Evolutionary conservation across 1,139 yeast species (phyloP).

Genomic region (Yamadazyma spencermartinsiae): DNA sequence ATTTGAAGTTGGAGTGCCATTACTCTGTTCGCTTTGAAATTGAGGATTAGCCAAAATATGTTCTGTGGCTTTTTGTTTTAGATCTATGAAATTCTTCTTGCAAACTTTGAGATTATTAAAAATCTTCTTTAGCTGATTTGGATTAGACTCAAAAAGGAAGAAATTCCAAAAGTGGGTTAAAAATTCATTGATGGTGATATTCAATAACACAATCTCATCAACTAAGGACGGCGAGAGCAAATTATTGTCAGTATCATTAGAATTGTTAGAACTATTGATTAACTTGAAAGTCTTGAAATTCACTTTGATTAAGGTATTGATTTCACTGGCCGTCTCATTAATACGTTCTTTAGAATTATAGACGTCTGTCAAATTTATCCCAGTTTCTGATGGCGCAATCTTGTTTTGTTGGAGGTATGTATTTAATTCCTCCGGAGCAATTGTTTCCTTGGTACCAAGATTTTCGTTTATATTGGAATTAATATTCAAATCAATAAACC

Average conservation of each 20-base stretch:
- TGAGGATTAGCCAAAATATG: conserved; percentile 4
- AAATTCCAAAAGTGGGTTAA: conserved; percentile 48
- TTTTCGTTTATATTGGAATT: conserved; percentile 8
- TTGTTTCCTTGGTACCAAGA: conserved; percentile 6
- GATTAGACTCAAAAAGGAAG: conserved; percentile 38
- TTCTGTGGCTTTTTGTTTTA: conserved; percentile 18
- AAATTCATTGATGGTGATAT: conserved; percentile 43
- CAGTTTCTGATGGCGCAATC: conserved; percentile 17
- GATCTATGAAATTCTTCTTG: conserved; percentile 23
- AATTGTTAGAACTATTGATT: conserved; percentile 11
- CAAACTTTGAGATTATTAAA: conserved; percentile 38
- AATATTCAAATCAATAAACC: conserved; percentile 60
- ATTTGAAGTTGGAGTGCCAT: neutral
- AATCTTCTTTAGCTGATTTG: conserved; percentile 39
- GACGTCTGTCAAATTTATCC: conserved; percentile 45
- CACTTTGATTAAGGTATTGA: conserved; percentile 51
- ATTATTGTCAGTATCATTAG: conserved; percentile 10
- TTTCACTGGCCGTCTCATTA: conserved; percentile 49
- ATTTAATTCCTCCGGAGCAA: conserved; percentile 23
- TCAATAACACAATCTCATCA: conserved; percentile 40
- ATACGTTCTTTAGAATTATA: conserved; percentile 35
- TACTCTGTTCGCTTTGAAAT: conserved; percentile 22
- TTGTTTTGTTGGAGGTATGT: conserved; percentile 25
- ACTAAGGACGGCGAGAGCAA: conserved; percentile 27
- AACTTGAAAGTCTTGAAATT: conserved; percentile 44